phyloP scores from a whole-genome alignment of 208 protist species.

The Leishmania tropica region DNA sequence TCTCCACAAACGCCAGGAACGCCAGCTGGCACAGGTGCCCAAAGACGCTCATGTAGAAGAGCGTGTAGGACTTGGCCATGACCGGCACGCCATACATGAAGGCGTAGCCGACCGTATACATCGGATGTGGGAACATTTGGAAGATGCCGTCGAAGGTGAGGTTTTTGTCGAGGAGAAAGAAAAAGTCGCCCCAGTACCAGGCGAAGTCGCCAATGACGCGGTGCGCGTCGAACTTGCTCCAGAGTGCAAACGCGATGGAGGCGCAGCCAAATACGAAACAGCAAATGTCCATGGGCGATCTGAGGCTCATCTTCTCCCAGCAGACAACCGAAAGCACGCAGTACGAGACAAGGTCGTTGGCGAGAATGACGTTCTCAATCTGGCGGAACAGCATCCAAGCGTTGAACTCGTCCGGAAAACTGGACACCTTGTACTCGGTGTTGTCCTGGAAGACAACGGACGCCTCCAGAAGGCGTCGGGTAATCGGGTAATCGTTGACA shows the following conservation, averaged over 20 bases:
- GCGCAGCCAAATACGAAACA: conserved; percentile 68
- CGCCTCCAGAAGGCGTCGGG: conserved; percentile 44
- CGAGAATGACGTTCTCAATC: conserved; percentile 94
- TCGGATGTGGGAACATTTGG: conserved; percentile 95
- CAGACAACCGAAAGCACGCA: conserved; percentile 71
- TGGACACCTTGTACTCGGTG: conserved; percentile 44
- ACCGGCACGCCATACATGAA: conserved; percentile 94
- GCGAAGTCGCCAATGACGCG: conserved; percentile 95
- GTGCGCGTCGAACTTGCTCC: conserved; percentile 95
- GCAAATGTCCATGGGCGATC: conserved; percentile 49
- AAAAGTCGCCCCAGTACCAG: conserved; percentile 98
- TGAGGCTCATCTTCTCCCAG: conserved; percentile 48
- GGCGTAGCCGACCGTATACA: conserved; percentile 95
- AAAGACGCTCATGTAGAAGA: conserved; percentile 93
- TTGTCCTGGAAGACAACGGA: conserved; percentile 59
- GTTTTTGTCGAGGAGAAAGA: conserved; percentile 94
- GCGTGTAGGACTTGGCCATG: conserved; percentile 90
- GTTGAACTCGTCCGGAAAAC: conserved; percentile 91
- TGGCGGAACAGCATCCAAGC: conserved; percentile 94
- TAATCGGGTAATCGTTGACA: conserved; percentile 21
- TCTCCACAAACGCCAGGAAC: conserved; percentile 94
- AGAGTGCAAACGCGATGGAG: conserved; percentile 90
- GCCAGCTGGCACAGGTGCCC: conserved; percentile 93
- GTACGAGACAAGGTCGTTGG: conserved; percentile 91
- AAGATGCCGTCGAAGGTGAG: conserved; percentile 96